These are phyloP conservation scores for Volvox reticuliferus DNA, from an alignment of 139 green algal species.

Conservation along the genomic window DNA sequence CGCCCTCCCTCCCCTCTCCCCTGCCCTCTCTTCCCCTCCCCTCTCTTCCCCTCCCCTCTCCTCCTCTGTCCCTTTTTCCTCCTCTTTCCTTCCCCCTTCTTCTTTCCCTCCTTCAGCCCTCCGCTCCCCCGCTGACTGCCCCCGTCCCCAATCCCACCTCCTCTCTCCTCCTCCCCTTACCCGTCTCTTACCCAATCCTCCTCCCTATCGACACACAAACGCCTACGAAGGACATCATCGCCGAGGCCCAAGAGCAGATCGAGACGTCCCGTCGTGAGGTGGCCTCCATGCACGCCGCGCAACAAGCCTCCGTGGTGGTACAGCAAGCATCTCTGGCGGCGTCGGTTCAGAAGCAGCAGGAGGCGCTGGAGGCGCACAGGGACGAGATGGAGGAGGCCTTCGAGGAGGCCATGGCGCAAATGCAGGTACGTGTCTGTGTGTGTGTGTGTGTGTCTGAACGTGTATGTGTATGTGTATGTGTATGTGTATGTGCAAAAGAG, in stretches of 20 bases:
- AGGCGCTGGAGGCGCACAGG: constrained; percentile 11
- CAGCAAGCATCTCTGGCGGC: not conserved
- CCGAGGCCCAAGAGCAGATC: not conserved
- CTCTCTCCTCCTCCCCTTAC: too few relatives aligned
- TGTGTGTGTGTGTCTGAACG: too few relatives aligned
- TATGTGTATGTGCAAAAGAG: too few relatives aligned
- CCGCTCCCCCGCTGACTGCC: not conserved
- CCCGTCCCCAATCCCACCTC: not conserved
- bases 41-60: not conserved
- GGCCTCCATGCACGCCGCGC: not conserved
- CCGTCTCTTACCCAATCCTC: not conserved
- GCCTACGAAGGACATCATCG: not conserved
- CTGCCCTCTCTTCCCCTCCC: too few relatives aligned
- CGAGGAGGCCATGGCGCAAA: not conserved
- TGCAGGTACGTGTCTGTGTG: constrained; percentile 17
- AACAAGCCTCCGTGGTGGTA: not conserved
- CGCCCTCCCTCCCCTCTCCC: too few relatives aligned
- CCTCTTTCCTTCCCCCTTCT: not conserved
- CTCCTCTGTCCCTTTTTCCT: not conserved
- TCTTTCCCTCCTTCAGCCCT: too few relatives aligned
- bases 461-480: too few relatives aligned
- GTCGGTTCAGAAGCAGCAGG: not conserved
- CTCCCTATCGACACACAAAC: too few relatives aligned
- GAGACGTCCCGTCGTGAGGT: not conserved
- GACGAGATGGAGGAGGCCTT: not conserved